Evolutionary conservation across 139 green algal genomes (phyloP).

Genomic region (Tetradesmus obliquus): DNA sequence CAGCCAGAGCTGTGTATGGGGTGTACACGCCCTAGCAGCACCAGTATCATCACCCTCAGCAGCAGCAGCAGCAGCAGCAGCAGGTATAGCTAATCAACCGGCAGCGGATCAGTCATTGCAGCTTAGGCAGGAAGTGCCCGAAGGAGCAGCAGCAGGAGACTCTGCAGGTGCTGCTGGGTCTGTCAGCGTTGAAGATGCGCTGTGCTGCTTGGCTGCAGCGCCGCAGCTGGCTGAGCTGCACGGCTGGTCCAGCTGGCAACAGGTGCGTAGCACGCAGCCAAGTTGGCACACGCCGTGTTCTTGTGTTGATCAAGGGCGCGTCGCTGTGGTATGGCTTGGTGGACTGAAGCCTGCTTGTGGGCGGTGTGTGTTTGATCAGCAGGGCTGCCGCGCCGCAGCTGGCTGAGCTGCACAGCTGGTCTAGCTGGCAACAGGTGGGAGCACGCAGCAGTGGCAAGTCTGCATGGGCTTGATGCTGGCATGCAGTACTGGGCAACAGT

Average conservation of each 20-base stretch:
- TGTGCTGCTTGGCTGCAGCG: not conserved
- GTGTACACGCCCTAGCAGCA: not conserved
- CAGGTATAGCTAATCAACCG: not conserved
- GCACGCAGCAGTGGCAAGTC: too few species aligned
- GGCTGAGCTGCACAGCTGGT: not conserved
- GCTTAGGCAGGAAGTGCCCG: not conserved
- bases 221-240: not conserved
- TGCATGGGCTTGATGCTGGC: too few species aligned
- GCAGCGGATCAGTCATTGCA: not conserved
- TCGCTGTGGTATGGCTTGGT: too few species aligned
- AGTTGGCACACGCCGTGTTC: too few species aligned
- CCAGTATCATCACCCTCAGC: not conserved
- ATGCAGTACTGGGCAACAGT: too few species aligned
- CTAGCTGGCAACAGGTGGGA: not conserved
- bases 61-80: not conserved
- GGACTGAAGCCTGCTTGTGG: too few species aligned
- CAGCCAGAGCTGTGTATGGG: slow-evolving; percentile 8
- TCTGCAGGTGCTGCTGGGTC: not conserved
- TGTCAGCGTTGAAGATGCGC: not conserved
- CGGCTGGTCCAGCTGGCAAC: not conserved
- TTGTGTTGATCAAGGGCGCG: too few species aligned
- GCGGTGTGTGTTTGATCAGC: not conserved
- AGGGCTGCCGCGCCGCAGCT: not conserved
- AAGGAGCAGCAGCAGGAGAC: not conserved
- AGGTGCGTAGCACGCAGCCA: not conserved